Conservation (phyloP, 2,329 filamentous ascomycete genomes). For the Cercospora nicotianae region DNA sequence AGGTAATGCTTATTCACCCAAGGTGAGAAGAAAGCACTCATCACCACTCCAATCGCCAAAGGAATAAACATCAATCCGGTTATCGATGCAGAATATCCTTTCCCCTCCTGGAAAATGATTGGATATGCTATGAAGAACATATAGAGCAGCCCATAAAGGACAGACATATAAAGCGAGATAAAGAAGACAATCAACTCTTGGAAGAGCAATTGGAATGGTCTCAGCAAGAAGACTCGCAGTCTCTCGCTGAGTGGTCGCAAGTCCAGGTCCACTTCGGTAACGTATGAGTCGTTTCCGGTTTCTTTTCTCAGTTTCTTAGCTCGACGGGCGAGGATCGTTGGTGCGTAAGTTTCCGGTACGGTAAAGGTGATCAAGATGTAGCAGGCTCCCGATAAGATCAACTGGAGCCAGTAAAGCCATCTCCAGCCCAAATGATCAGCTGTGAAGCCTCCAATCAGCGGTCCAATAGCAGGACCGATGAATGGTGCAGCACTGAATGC, state of each 20-base stretch:
- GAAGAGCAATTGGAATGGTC: conserved; percentile 84
- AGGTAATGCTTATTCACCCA: conserved; percentile 80
- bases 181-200: conserved; percentile 81
- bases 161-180: conserved; percentile 69
- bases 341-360: conserved; percentile 86
- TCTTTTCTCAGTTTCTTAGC: conserved; percentile 70
- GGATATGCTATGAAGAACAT: conserved; percentile 66
- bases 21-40: conserved; percentile 48
- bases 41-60: conserved; percentile 32
- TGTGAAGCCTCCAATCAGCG: conserved; percentile 72
- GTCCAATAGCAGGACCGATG: conserved; percentile 37
- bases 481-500: conserved; percentile 37
- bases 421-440: conserved; percentile 55
- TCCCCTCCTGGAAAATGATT: conserved; percentile 73
- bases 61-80: conserved; percentile 65
- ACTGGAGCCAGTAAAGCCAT: conserved; percentile 76
- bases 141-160: conserved; percentile 28
- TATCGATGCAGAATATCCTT: conserved; percentile 75
- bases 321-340: conserved; percentile 68
- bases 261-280: conserved; percentile 81
- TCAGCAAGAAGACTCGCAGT: conserved; percentile 71
- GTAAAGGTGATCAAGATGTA: conserved; percentile 81
- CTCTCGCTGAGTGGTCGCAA: conserved; percentile 67
- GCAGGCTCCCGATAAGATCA: conserved; percentile 69
- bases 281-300: conserved; percentile 65